Evolutionary conservation across 495 filamentous ascomycete genomes (phyloP).

Genomic region (Thozetella sp.): DNA sequence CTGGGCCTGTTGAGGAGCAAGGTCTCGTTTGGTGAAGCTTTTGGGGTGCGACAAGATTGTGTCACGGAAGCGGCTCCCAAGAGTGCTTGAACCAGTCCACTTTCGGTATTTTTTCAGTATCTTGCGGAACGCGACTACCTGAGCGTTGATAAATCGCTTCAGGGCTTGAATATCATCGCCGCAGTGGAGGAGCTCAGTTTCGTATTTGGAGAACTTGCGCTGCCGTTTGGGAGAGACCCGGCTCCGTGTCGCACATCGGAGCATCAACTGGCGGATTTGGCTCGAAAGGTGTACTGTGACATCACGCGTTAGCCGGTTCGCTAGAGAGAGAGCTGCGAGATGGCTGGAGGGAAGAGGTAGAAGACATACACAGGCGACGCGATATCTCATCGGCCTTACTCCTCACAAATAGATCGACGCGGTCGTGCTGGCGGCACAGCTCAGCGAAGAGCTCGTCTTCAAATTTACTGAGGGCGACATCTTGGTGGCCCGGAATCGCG

Average conservation of each 20-base stretch:
- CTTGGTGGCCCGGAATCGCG: slow-evolving; percentile 63
- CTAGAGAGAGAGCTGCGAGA: neutral
- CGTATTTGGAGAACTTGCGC: slow-evolving; percentile 50
- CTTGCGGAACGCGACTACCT: slow-evolving; percentile 69
- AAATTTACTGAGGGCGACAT: slow-evolving; percentile 53
- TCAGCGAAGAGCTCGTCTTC: slow-evolving; percentile 64
- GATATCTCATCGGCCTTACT: slow-evolving; percentile 72
- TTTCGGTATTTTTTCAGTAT: slow-evolving; percentile 78
- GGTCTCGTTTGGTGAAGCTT: slow-evolving; percentile 63
- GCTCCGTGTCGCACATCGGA: slow-evolving; percentile 32
- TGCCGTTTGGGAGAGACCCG: slow-evolving; percentile 35
- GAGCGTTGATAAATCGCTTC: slow-evolving; percentile 62
- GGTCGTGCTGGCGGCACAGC: slow-evolving; percentile 64
- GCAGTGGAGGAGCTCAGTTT: slow-evolving; percentile 43
- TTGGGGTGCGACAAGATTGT: slow-evolving; percentile 57
- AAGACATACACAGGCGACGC: slow-evolving; percentile 57
- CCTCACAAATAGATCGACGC: slow-evolving; percentile 68
- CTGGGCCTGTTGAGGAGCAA: slow-evolving; percentile 52
- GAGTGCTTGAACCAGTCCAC: slow-evolving; percentile 65
- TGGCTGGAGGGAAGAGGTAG: neutral
- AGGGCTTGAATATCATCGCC: slow-evolving; percentile 64
- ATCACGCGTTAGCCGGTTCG: slow-evolving; percentile 6
- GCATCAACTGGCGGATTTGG: slow-evolving; percentile 48
- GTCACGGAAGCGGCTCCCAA: slow-evolving; percentile 59
- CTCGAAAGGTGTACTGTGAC: slow-evolving; percentile 50